Evolutionary conservation across 768 basidiomycete species (phyloP).

Genomic region (Tylopilus intermedius): DNA sequence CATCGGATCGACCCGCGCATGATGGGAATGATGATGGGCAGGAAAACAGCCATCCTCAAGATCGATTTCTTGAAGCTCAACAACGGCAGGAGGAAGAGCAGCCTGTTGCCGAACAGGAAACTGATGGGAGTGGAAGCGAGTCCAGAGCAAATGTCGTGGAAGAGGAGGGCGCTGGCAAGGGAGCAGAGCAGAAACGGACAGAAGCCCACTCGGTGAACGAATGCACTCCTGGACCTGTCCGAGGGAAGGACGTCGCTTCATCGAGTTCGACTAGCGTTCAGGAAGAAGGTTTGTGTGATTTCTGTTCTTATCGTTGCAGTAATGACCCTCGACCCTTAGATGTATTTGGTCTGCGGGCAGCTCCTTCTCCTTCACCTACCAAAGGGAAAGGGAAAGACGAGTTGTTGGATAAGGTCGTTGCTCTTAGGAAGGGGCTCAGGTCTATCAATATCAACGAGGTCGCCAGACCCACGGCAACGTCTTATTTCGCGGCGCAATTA

Average conservation of each 20-base stretch:
- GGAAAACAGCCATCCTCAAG: constrained; percentile 9
- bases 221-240: background rate
- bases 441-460: constrained; percentile 56
- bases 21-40: constrained; percentile 25
- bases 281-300: constrained; percentile 24
- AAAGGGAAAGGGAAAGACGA: constrained; percentile 40
- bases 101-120: background rate
- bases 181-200: background rate
- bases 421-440: constrained; percentile 55
- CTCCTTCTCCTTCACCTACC: constrained; percentile 30
- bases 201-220: background rate
- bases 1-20: constrained; percentile 13
- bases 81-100: background rate
- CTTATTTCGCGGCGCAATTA: constrained; percentile 37
- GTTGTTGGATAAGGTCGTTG: constrained; percentile 46
- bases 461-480: constrained; percentile 38
- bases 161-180: background rate
- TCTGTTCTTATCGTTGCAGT: background rate
- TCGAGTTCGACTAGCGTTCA: background rate
- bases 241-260: background rate
- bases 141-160: background rate
- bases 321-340: constrained; percentile 36
- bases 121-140: constrained; percentile 1
- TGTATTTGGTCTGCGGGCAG: constrained; percentile 48
- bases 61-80: background rate